Percentiles rank a stretch among this genome's conserved stretches.
phyloP scores from a whole-genome alignment of 352 stramenopile genomes.

The Thraustochytrium striatum region DNA sequence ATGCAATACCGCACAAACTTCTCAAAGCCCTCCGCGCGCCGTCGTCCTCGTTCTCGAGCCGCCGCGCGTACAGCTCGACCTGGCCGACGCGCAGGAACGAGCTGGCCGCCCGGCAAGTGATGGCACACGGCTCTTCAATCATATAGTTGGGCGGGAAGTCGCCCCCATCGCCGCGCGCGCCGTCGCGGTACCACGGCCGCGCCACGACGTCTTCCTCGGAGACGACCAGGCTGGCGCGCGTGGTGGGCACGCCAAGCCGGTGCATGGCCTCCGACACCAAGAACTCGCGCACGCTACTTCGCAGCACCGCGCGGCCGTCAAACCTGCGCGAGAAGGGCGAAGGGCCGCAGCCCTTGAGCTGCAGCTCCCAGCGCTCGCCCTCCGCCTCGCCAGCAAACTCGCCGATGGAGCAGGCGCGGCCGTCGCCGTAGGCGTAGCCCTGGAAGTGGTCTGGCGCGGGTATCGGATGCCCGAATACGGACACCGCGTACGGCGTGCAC shows the following conservation, averaged over 20 bases:
- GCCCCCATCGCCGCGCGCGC: slow-evolving; percentile 55
- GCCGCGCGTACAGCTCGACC: slow-evolving; percentile 39
- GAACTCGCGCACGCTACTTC: slow-evolving; percentile 93
- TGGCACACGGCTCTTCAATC: slow-evolving; percentile 62
- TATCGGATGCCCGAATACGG: slow-evolving; percentile 33
- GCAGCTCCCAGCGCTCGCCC: slow-evolving; percentile 79
- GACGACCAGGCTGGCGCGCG: slow-evolving; percentile 69
- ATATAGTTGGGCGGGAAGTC: slow-evolving; percentile 65
- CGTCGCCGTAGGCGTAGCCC: slow-evolving; percentile 63
- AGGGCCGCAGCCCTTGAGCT: slow-evolving; percentile 90
- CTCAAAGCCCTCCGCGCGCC: slow-evolving; percentile 60
- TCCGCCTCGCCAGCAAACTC: slow-evolving; percentile 63
- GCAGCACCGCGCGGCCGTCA: slow-evolving; percentile 63
- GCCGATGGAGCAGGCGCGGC: slow-evolving; percentile 77
- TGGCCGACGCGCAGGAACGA: slow-evolving; percentile 46
- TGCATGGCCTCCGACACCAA: slow-evolving; percentile 93
- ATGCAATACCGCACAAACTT: slow-evolving; percentile 58
- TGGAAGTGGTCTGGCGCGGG: neutral
- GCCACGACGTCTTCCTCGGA: slow-evolving; percentile 54
- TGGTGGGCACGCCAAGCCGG: slow-evolving; percentile 84
- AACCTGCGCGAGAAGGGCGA: slow-evolving; percentile 83
- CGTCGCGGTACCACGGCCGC: slow-evolving; percentile 62
- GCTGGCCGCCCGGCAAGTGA: slow-evolving; percentile 57
- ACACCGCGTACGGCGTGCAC: slow-evolving; percentile 47
- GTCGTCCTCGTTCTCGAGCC: slow-evolving; percentile 17